Percentiles rank a stretch among this genome's conserved stretches.
Conservation (phyloP, 1,284 basidiomycete genomes). For the Phellinidium pouzarii region DNA sequence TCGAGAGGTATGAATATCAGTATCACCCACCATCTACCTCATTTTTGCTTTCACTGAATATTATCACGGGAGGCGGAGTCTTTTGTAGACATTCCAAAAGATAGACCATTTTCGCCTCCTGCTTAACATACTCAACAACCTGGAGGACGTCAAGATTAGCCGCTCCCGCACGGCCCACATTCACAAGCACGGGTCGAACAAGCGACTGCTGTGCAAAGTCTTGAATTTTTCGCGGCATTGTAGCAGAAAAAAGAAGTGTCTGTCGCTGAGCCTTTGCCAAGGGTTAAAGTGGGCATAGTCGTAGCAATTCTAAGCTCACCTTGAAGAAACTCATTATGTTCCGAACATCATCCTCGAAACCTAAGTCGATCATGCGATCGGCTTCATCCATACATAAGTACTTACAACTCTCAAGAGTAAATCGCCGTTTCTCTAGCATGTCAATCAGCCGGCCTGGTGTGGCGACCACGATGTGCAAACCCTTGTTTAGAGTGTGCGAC, state of each 20-base stretch:
- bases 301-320: constrained; percentile 37
- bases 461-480: constrained; percentile 94
- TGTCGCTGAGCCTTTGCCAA: constrained; percentile 82
- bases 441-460: constrained; percentile 95
- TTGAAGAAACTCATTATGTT: constrained; percentile 99
- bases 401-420: constrained; percentile 89
- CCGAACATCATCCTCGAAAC: constrained; percentile 97
- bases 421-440: constrained; percentile 91
- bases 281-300: neutral
- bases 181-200: constrained; percentile 89
- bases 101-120: constrained; percentile 99
- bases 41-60: constrained; percentile 99
- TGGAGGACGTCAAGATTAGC: constrained; percentile 96
- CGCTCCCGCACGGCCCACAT: constrained; percentile 96
- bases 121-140: constrained; percentile 98
- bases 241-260: constrained; percentile 95
- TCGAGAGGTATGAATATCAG: neutral
- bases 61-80: constrained; percentile 95
- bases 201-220: constrained; percentile 97
- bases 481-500: constrained; percentile 81
- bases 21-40: constrained; percentile 82
- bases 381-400: constrained; percentile 99
- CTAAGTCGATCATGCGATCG: constrained; percentile 98
- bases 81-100: constrained; percentile 96
- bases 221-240: constrained; percentile 98